Base-by-base conservation (phyloP, 352 stramenopile species). In the Globisporangium megalacanthum region DNA sequence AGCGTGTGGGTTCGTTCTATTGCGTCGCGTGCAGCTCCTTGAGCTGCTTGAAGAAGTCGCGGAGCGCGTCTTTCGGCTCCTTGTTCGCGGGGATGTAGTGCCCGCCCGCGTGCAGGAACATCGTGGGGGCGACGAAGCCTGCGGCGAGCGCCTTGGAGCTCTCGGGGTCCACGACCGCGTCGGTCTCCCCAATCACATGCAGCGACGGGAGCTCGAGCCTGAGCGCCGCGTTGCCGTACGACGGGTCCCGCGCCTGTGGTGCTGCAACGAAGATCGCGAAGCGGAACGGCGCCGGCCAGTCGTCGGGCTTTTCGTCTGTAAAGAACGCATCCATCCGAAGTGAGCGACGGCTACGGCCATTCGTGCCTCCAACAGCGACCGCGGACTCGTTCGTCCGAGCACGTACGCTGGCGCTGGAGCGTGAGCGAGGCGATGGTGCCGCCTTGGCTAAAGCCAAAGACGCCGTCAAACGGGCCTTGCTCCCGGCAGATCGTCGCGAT, bases 51-150 rank as follows among this genome's bases (percentile, higher is more conserved):
- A 91, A 73, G 42, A 92, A 92, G 41, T 73, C 67, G 60, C 83
- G 77, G 57, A 88, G 75, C 15, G 72, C 69, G 46, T 92, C 80
- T 52, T 92, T 92, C 6, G 77, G 69, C 20, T 89, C 83, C 60
- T 94, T 93, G 64, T 90, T 89, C 8, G 86, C 87, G 7, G 86
- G 83, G 50, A 95, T 90, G 65, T 95, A 95, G 58, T 95, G 86
- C 0, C 86, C 86, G 20, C 86, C 83, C 1, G 75, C 10, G 53
- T 95, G 86, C 29, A 83, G 56, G 51, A 89, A 67, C 17, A 94
- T 47, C 11, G 60, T 70, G 0, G 86, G 68, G 13, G 86, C 62
- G 4, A 74, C 66, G 35, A 92, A 95, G 1, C 69, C 48, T 44
- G 73, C 67, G 1, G 74, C 77, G 15, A 95, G 58, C 8, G 56